A percentile compares a stretch with the other conserved stretches of the same genome.
Conservation (phyloP, 2,329 filamentous ascomycete species). For the Aspergillus awamori region DNA sequence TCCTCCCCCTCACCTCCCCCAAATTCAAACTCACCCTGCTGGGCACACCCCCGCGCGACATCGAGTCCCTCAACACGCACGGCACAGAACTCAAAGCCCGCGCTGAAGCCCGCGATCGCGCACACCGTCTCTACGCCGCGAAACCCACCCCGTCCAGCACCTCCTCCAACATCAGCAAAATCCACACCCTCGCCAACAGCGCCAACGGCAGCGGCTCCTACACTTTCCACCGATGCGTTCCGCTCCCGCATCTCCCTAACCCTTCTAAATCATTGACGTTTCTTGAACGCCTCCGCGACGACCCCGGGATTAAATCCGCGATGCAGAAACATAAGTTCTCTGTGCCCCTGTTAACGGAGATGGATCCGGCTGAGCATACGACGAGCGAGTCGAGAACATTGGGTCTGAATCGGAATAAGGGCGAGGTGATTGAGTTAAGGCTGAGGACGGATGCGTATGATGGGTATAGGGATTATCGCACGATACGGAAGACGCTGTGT, state of each 20-base stretch:
- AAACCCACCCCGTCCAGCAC: conserved; percentile 51
- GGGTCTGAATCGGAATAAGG: conserved; percentile 82
- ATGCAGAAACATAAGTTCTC: conserved; percentile 86
- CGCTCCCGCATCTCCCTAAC: conserved; percentile 75
- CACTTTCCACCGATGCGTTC: conserved; percentile 77
- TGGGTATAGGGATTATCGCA: conserved; percentile 90
- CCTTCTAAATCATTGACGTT: conserved; percentile 71
- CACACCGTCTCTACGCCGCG: conserved; percentile 20
- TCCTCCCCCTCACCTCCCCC: conserved; percentile 39
- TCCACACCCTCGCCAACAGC: conserved; percentile 30
- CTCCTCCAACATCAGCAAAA: conserved; percentile 55
- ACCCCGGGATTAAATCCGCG: conserved; percentile 78
- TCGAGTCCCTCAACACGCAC: conserved; percentile 46
- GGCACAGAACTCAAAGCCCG: conserved; percentile 30
- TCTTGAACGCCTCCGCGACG: conserved; percentile 74
- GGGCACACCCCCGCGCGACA: conserved; percentile 46
- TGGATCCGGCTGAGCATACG: conserved; percentile 87
- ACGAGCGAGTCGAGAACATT: conserved; percentile 79
- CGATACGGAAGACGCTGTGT: conserved; percentile 86
- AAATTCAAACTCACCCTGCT: conserved; percentile 52
- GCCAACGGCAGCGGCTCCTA: conserved; percentile 57
- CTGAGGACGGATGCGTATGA: conserved; percentile 92
- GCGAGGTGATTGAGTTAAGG: conserved; percentile 87
- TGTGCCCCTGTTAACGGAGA: conserved; percentile 87
- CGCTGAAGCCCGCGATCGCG: conserved; percentile 23